These are phyloP conservation scores for Boletus subcaerulescens DNA, from an alignment of 768 basidiomycete genomes.

Conservation along the genomic window DNA sequence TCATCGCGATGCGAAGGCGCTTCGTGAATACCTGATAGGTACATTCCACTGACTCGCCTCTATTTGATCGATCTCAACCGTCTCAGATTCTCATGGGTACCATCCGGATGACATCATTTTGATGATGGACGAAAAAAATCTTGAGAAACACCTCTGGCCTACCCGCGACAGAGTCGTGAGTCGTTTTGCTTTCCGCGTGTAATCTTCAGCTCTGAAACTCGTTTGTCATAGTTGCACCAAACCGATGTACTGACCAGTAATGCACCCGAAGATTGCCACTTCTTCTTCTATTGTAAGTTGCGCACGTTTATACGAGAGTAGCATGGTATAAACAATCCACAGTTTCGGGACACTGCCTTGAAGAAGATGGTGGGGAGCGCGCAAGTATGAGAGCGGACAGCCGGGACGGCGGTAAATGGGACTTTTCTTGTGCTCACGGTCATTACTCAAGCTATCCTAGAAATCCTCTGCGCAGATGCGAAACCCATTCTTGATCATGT, in stretches of 20 bases:
- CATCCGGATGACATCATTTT: slow-evolving; percentile 37
- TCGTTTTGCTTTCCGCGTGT: not conserved
- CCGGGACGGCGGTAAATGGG: slow-evolving; percentile 42
- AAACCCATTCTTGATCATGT: slow-evolving; percentile 24
- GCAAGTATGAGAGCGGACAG: slow-evolving; percentile 44
- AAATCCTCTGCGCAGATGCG: slow-evolving; percentile 20
- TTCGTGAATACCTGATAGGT: slow-evolving; percentile 20
- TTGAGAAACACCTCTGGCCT: slow-evolving; percentile 36
- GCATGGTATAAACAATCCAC: not conserved
- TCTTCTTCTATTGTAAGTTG: slow-evolving; percentile 54
- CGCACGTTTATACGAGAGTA: not conserved
- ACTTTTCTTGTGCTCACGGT: not conserved
- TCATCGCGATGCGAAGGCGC: slow-evolving; percentile 19
- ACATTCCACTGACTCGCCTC: not conserved
- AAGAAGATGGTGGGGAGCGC: slow-evolving; percentile 22
- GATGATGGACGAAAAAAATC: slow-evolving; percentile 38
- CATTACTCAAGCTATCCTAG: slow-evolving; percentile 5
- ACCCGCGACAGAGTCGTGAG: slow-evolving; percentile 46
- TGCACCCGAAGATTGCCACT: slow-evolving; percentile 42
- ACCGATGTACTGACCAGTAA: slow-evolving; percentile 42
- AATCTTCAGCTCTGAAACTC: not conserved
- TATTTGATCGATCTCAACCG: not conserved
- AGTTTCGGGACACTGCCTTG: slow-evolving; percentile 25
- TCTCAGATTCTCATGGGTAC: slow-evolving; percentile 39
- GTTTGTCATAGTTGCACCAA: slow-evolving; percentile 31